A percentile compares a stretch with the other conserved stretches of the same genome.
Evolutionary conservation across 129 eudicot genomes (phyloP).

Genomic region (Kitagawia praeruptora): DNA sequence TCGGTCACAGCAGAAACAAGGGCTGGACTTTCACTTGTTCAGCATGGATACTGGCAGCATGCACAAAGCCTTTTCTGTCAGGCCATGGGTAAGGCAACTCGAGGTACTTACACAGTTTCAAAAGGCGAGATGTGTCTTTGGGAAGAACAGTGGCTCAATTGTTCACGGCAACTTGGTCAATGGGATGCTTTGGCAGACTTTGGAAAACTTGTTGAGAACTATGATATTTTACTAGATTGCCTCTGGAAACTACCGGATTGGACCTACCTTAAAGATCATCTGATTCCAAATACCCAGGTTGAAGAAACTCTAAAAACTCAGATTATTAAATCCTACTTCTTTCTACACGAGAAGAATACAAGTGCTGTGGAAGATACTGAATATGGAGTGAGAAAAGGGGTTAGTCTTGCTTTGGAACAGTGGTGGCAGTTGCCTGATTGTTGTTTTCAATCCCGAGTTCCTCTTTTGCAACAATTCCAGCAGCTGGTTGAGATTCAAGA

Average conservation of each 20-base stretch:
- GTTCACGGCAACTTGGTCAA: slow-evolving; percentile 51
- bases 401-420: slow-evolving; percentile 52
- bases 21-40: slow-evolving; percentile 59
- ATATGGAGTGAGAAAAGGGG: slow-evolving; percentile 44
- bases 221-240: slow-evolving; percentile 47
- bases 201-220: slow-evolving; percentile 49
- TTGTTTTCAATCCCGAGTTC: slow-evolving; percentile 52
- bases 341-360: slow-evolving; percentile 46
- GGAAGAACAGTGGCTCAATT: slow-evolving; percentile 63
- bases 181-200: slow-evolving; percentile 54
- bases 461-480: slow-evolving; percentile 59
- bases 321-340: slow-evolving; percentile 40
- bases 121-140: slow-evolving; percentile 68
- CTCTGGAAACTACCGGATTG: slow-evolving; percentile 63
- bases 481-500: slow-evolving; percentile 64
- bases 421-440: slow-evolving; percentile 68
- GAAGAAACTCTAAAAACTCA: slow-evolving; percentile 56
- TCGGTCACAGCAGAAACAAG: slow-evolving; percentile 55
- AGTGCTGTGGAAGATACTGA: slow-evolving; percentile 50
- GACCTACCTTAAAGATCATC: slow-evolving; percentile 47
- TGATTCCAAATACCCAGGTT: slow-evolving; percentile 51
- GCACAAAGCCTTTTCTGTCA: slow-evolving; percentile 55
- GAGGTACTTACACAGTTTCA: slow-evolving; percentile 50
- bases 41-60: slow-evolving; percentile 65
- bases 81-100: slow-evolving; percentile 55